Evolutionary conservation across 1,284 basidiomycete species (phyloP), one percentile per base, ranked within the genome.

Genomic region (Cryptococcus sp.): DNA sequence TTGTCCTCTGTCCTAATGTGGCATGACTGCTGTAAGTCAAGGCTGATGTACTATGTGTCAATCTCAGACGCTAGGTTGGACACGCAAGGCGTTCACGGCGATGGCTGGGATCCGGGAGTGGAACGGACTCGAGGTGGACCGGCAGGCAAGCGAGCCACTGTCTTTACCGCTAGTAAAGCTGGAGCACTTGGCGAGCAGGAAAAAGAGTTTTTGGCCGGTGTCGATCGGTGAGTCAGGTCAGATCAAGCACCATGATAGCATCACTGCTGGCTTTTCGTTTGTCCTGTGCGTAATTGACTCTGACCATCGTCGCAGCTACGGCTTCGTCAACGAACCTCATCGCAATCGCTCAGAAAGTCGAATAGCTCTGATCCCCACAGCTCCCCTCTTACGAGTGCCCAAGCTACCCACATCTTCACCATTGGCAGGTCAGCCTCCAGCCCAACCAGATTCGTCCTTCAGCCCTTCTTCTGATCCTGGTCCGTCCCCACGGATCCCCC

Each of bases 71-170:
- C 92, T 0, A 84, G 90, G 60, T 83, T 96, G 16, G 91, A 95
- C 47, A 79, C 84, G 10, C 84, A 84, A 49, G 93, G 93, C 20
- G 93, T 96, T 30, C 89, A 86, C 70, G 93, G 93, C 3, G 93
- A 96, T 74, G 93, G 93, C 0, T 91, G 88, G 79, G 88, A 89
- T 66, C 91, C 94, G 66, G 93, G 93, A 40, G 83, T 93, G 16
- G 93, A 96, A 79, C 85, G 91, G 43, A 96, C 92, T n/a, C 84
- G 93, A 57, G 91, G 91, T n/a, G 85, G 89, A 51, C 81, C 88
- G 50, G 54, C 62, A 1, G 62, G 60, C 13, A 66, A 70, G 39
- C 59, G 77, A 30, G 65, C 63, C 50, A 85, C 86, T 3, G 68
- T 88, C 11, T 84, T 81, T 13, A 78, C 82, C 78, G 61, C 82